Base-by-base conservation (phyloP, 2,329 filamentous ascomycete genomes). In the Ophiosphaerella narmari region DNA sequence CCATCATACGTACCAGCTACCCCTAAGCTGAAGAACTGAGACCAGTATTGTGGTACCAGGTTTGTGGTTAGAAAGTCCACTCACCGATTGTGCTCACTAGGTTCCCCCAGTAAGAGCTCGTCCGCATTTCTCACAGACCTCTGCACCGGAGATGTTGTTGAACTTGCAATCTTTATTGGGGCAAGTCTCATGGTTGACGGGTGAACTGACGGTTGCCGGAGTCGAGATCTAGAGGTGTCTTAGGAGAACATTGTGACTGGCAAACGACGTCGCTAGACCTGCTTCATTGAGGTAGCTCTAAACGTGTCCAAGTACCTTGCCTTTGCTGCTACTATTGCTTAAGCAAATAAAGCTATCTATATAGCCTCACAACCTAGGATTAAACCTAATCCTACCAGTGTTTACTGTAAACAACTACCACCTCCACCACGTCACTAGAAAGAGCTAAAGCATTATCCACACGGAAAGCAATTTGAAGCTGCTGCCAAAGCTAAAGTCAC, bases 401-500 rank as follows among this genome's bases (percentile, higher is more conserved):
- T 39, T 24, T 14, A 46, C 32, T 24, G 29, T n/a, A 21, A 47
- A 36, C 16, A 47, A 34, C 44, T 47, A 11, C 44, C 37, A 2
- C 38, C 37, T 47, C 38, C 37, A 26, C 44, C 31, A 35, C 37
- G 14, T 40, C 21, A 41, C 37, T 47, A 16, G 37, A 47, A 47
- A 12, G 44, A 47, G 16, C 32, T 47, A 1, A 29, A 40, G 21
- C 18, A 14, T 37, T 18, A 47, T 31, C 1, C 38, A 3, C 23
- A 40, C 18, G 34, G 37, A 23, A 35, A 40, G 37, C 18, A 47
- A 9, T 47, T 47, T 32, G n/a, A 35, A 13, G 44, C 37, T 34
- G 37, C 44, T 35, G 18, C 31, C 16, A 5, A n/a, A 5, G 14
- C 14, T 14, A 14, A 48, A 21, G 42, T 48, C 16, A 32, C 26